Conservation (phyloP, 1,284 basidiomycete species). For the Blastosporella zonata region DNA sequence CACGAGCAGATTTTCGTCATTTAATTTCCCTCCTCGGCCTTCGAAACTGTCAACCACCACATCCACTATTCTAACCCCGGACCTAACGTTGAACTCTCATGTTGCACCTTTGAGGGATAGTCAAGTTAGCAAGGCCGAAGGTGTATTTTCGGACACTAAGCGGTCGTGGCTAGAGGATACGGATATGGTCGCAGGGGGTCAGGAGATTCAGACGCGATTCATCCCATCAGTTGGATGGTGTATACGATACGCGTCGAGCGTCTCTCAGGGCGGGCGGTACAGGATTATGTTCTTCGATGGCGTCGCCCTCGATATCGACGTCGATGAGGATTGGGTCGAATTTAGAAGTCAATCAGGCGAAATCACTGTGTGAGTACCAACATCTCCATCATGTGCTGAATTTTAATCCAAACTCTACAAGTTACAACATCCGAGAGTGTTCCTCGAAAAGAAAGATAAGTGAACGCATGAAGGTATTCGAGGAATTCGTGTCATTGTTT, state of each 20-base stretch:
- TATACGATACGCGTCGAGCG: constrained; percentile 34
- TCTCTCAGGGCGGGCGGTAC: constrained; percentile 37
- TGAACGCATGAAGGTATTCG: constrained; percentile 42
- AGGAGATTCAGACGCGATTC: constrained; percentile 30
- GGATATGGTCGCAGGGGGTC: constrained; percentile 1
- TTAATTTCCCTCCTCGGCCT: constrained; percentile 25
- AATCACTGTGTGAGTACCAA: constrained; percentile 26
- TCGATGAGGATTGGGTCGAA: constrained; percentile 40
- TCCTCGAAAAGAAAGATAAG: constrained; percentile 31
- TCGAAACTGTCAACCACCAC: constrained; percentile 20
- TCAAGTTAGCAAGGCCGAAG: constrained; percentile 4
- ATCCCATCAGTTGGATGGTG: constrained; percentile 44
- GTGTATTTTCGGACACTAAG: constrained; percentile 2
- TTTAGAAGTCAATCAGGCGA: constrained; percentile 28
- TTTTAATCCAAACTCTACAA: constrained; percentile 12
- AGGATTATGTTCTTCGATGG: constrained; percentile 49
- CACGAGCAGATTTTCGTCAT: constrained; percentile 18
- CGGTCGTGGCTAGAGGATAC: constrained; percentile 8
- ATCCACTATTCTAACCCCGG: constrained; percentile 1
- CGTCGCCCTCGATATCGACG: constrained; percentile 38
- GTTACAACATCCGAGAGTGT: constrained; percentile 35
- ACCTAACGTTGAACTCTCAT: not conserved
- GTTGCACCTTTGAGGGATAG: not conserved
- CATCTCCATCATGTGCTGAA: not conserved
- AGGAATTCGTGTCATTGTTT: constrained; percentile 41